Evolutionary conservation across 306 rosid species (phyloP).

Genomic region (Vicia sativa): DNA sequence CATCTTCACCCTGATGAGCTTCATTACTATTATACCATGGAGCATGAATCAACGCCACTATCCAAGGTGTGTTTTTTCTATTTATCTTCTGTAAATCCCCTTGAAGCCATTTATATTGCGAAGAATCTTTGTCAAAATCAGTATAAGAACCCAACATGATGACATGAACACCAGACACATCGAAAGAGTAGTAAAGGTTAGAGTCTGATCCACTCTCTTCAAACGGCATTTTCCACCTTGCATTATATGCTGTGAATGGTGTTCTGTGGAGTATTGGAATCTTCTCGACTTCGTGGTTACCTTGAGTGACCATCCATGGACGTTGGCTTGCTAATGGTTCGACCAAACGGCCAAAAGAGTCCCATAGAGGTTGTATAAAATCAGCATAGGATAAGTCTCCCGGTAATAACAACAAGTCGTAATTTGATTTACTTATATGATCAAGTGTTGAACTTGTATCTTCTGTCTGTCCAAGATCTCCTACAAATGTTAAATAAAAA

Average conservation of each 20-base stretch:
- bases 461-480: slow-evolving; percentile 89
- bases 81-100: slow-evolving; percentile 57
- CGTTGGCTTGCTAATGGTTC: slow-evolving; percentile 77
- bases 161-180: slow-evolving; percentile 73
- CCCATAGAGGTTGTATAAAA: slow-evolving; percentile 49
- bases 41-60: slow-evolving; percentile 64
- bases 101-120: slow-evolving; percentile 72
- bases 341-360: slow-evolving; percentile 72
- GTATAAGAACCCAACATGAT: slow-evolving; percentile 89
- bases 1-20: slow-evolving; percentile 72
- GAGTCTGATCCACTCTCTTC: slow-evolving; percentile 72
- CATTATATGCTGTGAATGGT: slow-evolving; percentile 75
- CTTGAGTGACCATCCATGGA: slow-evolving; percentile 97
- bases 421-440: slow-evolving; percentile 52
- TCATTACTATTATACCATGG: slow-evolving; percentile 86
- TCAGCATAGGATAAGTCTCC: slow-evolving; percentile 90
- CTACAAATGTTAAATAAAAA: slow-evolving; percentile 34
- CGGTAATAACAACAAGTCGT: slow-evolving; percentile 77
- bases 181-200: slow-evolving; percentile 83
- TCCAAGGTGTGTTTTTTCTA: slow-evolving; percentile 69
- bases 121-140: slow-evolving; percentile 50
- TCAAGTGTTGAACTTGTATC: slow-evolving; percentile 71
- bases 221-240: slow-evolving; percentile 86
- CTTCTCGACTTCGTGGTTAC: slow-evolving; percentile 79
- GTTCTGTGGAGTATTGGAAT: slow-evolving; percentile 40